Evolutionary conservation across 441 rosid genomes (phyloP).

Genomic region (Populus hybrid): DNA sequence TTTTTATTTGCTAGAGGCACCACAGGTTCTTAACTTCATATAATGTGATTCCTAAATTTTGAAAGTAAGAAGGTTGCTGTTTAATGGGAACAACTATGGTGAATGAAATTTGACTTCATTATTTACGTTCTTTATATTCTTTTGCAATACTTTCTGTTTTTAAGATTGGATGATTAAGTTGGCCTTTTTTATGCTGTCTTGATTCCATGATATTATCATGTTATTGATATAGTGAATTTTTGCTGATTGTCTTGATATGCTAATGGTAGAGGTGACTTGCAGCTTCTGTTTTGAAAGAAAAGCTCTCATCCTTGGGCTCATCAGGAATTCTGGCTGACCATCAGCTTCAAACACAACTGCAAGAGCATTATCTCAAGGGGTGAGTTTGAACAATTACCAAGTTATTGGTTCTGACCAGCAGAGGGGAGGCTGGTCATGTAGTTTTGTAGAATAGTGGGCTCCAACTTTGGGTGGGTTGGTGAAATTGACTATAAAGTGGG

Average conservation of each 20-base stretch:
- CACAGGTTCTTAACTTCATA: no score
- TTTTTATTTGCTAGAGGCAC: no score
- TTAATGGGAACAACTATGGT: no score
- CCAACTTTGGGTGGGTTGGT: not conserved
- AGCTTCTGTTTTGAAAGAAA: conserved; percentile 96
- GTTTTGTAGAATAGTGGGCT: not conserved
- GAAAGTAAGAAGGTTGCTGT: no score
- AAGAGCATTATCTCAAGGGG: conserved; percentile 79
- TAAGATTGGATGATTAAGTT: not conserved
- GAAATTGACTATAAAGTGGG: not conserved
- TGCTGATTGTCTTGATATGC: conserved; percentile 21
- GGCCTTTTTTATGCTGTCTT: not conserved
- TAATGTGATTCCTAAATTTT: no score
- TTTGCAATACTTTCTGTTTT: not conserved
- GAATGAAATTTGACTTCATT: no score
- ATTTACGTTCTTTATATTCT: no score
- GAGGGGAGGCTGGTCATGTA: conserved; percentile 4
- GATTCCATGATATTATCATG: conserved; percentile 4
- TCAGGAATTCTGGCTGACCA: conserved; percentile 99
- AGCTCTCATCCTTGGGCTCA: conserved; percentile 86
- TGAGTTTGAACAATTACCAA: conserved; percentile 13
- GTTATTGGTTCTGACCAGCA: not conserved
- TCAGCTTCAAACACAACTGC: conserved; percentile 96
- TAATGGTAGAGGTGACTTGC: conserved; percentile 47
- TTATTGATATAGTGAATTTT: conserved; percentile 6